A percentile compares a stretch with the other conserved stretches of the same genome.
phyloP scores from a whole-genome alignment of 352 stramenopile genomes.

The Pythium scleroteichum region DNA sequence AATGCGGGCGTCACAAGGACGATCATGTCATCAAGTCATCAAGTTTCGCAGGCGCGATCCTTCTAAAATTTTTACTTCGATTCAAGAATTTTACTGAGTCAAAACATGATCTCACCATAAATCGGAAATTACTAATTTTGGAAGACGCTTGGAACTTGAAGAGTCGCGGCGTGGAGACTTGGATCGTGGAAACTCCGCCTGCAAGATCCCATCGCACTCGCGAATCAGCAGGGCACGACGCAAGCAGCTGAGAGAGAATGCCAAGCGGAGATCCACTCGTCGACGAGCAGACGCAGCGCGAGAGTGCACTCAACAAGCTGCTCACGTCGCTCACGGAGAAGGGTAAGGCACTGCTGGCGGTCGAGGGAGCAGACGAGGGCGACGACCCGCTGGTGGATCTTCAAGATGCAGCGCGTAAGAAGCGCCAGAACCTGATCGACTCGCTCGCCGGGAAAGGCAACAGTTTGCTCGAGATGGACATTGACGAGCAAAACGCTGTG shows the following conservation, averaged over 20 bases:
- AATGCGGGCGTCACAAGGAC: too few species aligned
- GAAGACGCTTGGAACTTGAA: too few species aligned
- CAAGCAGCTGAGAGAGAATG: background rate
- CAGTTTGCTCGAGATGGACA: conserved; percentile 4
- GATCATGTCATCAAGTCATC: too few species aligned
- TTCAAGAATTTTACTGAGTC: too few species aligned
- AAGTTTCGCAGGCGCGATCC: too few species aligned
- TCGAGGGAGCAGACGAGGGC: background rate
- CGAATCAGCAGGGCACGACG: background rate
- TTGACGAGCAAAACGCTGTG: background rate
- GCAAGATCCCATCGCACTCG: background rate
- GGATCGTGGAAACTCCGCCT: background rate
- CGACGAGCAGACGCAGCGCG: conserved; percentile 9
- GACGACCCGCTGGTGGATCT: conserved; percentile 6
- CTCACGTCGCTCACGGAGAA: conserved; percentile 11
- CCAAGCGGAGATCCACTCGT: conserved; percentile 13
- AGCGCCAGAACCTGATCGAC: conserved; percentile 10
- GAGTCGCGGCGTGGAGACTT: too few species aligned
- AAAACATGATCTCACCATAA: too few species aligned
- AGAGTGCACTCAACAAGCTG: conserved; percentile 17
- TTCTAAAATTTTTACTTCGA: too few species aligned
- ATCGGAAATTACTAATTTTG: too few species aligned
- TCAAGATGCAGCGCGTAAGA: background rate
- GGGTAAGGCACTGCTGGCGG: background rate
- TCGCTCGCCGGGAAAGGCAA: conserved; percentile 9